Evolutionary conservation across 2,329 filamentous ascomycete genomes (phyloP), one percentile per base, ranked within the genome.

Genomic region (Chalara sp.): DNA sequence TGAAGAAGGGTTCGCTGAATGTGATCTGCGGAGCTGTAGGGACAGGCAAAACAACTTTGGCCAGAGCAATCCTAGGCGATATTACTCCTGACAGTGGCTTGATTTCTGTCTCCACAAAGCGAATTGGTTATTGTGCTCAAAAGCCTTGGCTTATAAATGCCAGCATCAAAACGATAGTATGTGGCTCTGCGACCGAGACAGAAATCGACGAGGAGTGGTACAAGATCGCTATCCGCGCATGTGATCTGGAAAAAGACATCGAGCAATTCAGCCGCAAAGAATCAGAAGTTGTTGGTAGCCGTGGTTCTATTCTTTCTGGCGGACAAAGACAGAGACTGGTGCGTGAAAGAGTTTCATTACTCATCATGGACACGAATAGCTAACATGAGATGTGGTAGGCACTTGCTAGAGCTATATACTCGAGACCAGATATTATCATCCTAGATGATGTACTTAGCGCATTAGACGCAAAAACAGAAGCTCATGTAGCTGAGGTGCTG

Each of bases 321-420:
- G 56, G 55, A 21, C 56, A 57, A 32, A 45, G 57, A 48, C 55
- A 56, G 29, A 43, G 56, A 30, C 44, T 58, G 30, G 58, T 56
- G 47, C 32, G 52, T 47, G 8, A 32, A 32, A 10, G 7, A 31
- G n/a, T 13, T 40, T 29, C 11, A 5, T 40, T 29, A 12, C n/a
- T 31, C 13, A 39, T 46, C 21, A 11, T 32, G 10, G 12, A 46
- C 29, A 32, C 12, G 44, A 29, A 8, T 29, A 21, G 8, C 41
- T 11, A 43, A 43, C 21, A 21, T 43, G 8, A 21, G 8, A 47
- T n/a, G 6, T 49, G 40, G 5, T 64, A 86, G 58, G 85, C 84
- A 56, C 84, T 87, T 56, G 83, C 83, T n/a, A 73, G 83, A 37
- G 63, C 67, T 10, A 61, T 68, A 31, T 51, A 78, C 68, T 62